Base-by-base conservation (phyloP, 2,329 filamentous ascomycete genomes). In the Mycosphaerelloides madeirae region DNA sequence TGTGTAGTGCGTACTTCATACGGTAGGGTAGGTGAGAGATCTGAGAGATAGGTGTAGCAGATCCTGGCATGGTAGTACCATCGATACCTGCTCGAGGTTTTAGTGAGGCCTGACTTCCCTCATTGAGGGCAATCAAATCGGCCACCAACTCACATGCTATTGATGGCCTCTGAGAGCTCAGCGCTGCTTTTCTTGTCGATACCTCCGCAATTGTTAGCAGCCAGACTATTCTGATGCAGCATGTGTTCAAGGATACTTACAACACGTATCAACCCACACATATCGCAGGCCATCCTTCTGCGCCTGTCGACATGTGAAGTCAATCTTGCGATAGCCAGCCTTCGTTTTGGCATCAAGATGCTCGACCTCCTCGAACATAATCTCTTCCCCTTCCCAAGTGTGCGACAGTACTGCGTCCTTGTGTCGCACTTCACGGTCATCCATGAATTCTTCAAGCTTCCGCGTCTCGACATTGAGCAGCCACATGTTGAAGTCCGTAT, bases 371-470 rank as follows among this genome's bases (percentile, higher is more conserved):
- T 37, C 25, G 38, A 51, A 51, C 9, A 9, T 9, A 1, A 51
- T 41, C 33, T 51, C 45, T 6, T 49, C 22, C 0, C 39, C 39
- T 22, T 42, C 36, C 48, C 48, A 49, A 6, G 48, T 51, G 22
- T 51, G 48, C 5, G 45, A 49, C 2, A 51, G 31, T 13, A 49
- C 49, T 1, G 46, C 45, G 32, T 51, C 48, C 15, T 38, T 41
- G 20, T 28, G 28, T n/a, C 14, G 13, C 6, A 43, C 29, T 14
- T 15, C 12, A 13, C 29, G 14, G 2, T 47, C 41, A 16, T 46
- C 44, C 29, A 39, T 28, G 31, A 50, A 41, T n/a, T 48, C 25
- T 13, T 40, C 31, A 13, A 50, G 37, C 16, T 32, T 12, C 14
- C 16, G 18, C 14, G 40, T 38, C 3, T 20, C 29, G 3, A 33